Conservation (phyloP, 192 early-diverging fungal genomes). For the Geosiphon pyriformis region DNA sequence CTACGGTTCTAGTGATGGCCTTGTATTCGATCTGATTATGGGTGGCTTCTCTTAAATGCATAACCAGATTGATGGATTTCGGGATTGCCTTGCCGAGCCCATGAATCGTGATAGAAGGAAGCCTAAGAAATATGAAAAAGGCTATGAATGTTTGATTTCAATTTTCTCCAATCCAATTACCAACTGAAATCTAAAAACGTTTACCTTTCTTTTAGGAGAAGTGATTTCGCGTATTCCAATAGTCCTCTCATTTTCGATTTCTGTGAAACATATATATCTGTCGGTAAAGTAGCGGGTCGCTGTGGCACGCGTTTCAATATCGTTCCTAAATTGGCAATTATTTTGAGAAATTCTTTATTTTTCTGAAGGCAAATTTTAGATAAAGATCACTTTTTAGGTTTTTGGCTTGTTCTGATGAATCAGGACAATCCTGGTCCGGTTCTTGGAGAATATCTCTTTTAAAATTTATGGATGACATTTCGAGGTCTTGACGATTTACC, state of each 20-base stretch:
- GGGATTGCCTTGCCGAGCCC: slow-evolving; percentile 74
- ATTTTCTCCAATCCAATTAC: neutral
- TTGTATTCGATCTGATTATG: slow-evolving; percentile 56
- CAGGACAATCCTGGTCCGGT: too few species aligned
- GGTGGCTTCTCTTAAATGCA: slow-evolving; percentile 52
- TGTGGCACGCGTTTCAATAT: slow-evolving; percentile 52
- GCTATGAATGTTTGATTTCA: neutral
- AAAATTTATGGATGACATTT: too few species aligned
- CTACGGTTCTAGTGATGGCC: slow-evolving; percentile 61
- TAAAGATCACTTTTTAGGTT: too few species aligned
- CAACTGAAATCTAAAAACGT: slow-evolving; percentile 18
- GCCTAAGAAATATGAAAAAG: slow-evolving; percentile 31
- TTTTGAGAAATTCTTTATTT: too few species aligned
- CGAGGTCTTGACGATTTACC: too few species aligned
- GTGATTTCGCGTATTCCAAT: slow-evolving; percentile 57
- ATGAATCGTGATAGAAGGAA: slow-evolving; percentile 63
- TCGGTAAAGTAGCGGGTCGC: slow-evolving; percentile 55
- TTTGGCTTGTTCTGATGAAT: too few species aligned
- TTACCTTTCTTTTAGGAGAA: slow-evolving; percentile 56
- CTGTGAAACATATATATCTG: slow-evolving; percentile 76
- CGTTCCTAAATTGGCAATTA: too few species aligned
- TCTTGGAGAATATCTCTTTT: too few species aligned
- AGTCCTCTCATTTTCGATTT: slow-evolving; percentile 58
- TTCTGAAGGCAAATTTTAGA: too few species aligned
- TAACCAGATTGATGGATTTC: slow-evolving; percentile 60